A percentile compares a stretch with the other conserved stretches of the same genome.
Conservation (phyloP, 805 yeast genomes). For the Monosporozyma aerobia region DNA sequence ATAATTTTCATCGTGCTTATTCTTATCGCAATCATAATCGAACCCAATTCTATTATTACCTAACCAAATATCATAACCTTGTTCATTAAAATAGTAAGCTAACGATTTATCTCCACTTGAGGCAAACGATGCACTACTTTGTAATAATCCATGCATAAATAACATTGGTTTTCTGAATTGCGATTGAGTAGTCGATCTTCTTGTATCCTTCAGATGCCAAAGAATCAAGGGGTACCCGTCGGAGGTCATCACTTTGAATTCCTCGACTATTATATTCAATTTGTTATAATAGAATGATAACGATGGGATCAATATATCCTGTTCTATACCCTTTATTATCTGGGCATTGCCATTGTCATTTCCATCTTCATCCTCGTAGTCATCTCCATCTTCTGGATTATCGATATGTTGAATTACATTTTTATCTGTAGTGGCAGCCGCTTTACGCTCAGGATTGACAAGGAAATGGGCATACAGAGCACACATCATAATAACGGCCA, state of each 20-base stretch:
- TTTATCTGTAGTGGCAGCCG: background rate
- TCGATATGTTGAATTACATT: background rate
- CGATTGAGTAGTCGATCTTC: constrained; percentile 7
- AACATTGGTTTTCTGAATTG: constrained; percentile 51
- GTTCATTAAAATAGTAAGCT: constrained; percentile 44
- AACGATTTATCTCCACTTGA: constrained; percentile 72
- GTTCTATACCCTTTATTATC: background rate
- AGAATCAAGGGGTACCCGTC: constrained; percentile 70
- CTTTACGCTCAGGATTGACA: background rate
- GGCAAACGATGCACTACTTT: constrained; percentile 77
- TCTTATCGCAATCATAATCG: constrained; percentile 39
- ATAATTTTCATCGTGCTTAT: constrained; percentile 33
- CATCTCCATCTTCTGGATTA: background rate
- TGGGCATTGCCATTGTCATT: background rate
- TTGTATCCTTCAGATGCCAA: constrained; percentile 35
- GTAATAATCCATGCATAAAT: constrained; percentile 77
- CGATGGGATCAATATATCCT: constrained; percentile 36
- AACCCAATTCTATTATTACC: constrained; percentile 90
- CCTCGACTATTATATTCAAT: constrained; percentile 50
- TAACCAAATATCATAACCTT: constrained; percentile 81
- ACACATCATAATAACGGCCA: constrained; percentile 4
- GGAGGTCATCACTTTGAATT: constrained; percentile 53
- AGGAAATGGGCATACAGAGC: constrained; percentile 1
- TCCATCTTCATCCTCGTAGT: background rate
- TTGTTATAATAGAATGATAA: constrained; percentile 60